A percentile compares a stretch with the other conserved stretches of the same genome.
Evolutionary conservation across 1,284 basidiomycete species (phyloP).

Genomic region (Waitea zeae): DNA sequence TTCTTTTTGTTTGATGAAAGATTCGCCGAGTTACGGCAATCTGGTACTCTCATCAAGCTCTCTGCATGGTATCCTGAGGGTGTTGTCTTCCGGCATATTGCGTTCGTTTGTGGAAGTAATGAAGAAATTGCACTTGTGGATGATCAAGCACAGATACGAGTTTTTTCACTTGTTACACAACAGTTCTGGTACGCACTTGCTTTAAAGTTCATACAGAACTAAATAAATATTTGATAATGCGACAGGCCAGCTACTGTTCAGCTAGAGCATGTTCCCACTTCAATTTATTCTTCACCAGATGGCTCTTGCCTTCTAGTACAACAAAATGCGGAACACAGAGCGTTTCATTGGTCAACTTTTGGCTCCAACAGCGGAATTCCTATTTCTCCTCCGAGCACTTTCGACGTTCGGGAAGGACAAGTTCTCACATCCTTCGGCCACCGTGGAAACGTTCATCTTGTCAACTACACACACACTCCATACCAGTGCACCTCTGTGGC

Average conservation of each 20-base stretch:
- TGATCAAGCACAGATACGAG: slow-evolving; percentile 17
- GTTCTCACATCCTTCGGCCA: slow-evolving; percentile 28
- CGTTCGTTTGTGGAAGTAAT: slow-evolving; percentile 23
- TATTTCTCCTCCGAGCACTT: slow-evolving; percentile 16
- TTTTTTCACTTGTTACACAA: slow-evolving; percentile 31
- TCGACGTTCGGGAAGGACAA: slow-evolving; percentile 9
- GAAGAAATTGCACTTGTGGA: slow-evolving; percentile 35
- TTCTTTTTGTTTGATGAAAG: slow-evolving; percentile 27
- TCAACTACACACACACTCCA: slow-evolving; percentile 17
- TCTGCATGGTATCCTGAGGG: slow-evolving; percentile 21
- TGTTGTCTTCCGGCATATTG: slow-evolving; percentile 15
- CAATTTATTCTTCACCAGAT: slow-evolving; percentile 28
- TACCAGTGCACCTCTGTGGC: slow-evolving; percentile 20
- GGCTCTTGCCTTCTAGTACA: slow-evolving; percentile 28
- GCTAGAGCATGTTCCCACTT: slow-evolving; percentile 15
- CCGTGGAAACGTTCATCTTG: slow-evolving; percentile 21
- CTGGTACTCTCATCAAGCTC: slow-evolving; percentile 22
- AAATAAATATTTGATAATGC: slow-evolving; percentile 1
- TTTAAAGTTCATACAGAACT: too few species aligned
- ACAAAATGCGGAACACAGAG: slow-evolving; percentile 12
- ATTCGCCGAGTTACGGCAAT: slow-evolving; percentile 17
- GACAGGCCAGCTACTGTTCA: slow-evolving; percentile 28
- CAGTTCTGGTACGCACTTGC: slow-evolving; percentile 36
- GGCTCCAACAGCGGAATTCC: slow-evolving; percentile 27
- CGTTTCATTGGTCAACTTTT: slow-evolving; percentile 39